phyloP scores from a whole-genome alignment of 306 rosid genomes.

The Alnus glutinosa region DNA sequence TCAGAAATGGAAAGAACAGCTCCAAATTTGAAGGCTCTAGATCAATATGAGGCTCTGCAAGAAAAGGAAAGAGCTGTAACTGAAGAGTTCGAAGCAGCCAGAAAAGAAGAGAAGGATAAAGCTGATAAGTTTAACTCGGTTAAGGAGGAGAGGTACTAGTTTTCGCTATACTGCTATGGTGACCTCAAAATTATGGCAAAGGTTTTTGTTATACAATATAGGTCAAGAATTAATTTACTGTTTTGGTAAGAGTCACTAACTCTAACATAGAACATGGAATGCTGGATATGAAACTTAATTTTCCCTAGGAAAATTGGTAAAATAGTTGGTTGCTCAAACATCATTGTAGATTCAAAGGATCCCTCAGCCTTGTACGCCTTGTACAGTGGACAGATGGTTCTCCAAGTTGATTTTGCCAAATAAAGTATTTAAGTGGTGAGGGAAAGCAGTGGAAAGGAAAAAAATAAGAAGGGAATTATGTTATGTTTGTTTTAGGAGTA shows the following conservation, averaged over 20 bases:
- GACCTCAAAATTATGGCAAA: not conserved
- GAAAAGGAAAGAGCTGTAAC: constrained; percentile 79
- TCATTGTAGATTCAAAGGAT: not conserved
- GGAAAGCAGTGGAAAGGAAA: too few species aligned
- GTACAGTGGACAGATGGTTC: too few species aligned
- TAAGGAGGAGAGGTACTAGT: constrained; percentile 72
- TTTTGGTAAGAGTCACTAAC: not conserved
- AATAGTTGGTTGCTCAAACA: not conserved
- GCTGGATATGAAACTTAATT: not conserved
- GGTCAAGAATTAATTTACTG: not conserved
- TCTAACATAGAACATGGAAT: not conserved
- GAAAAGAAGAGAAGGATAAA: constrained; percentile 82
- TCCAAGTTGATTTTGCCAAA: too few species aligned
- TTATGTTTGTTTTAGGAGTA: too few species aligned
- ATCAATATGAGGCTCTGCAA: constrained; percentile 86
- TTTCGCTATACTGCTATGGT: constrained; percentile 17
- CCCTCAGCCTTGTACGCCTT: not conserved
- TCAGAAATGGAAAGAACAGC: constrained; percentile 95
- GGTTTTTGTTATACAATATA: not conserved
- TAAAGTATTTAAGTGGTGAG: too few species aligned
- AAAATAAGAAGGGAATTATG: too few species aligned
- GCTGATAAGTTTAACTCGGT: constrained; percentile 71
- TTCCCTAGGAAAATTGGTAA: not conserved
- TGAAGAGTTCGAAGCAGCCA: constrained; percentile 88
- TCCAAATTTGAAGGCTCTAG: constrained; percentile 96